Percentiles rank a stretch among this genome's conserved stretches.
These are phyloP conservation scores for Xylaria curta DNA, from an alignment of 495 filamentous ascomycete genomes.

Conservation along the genomic window DNA sequence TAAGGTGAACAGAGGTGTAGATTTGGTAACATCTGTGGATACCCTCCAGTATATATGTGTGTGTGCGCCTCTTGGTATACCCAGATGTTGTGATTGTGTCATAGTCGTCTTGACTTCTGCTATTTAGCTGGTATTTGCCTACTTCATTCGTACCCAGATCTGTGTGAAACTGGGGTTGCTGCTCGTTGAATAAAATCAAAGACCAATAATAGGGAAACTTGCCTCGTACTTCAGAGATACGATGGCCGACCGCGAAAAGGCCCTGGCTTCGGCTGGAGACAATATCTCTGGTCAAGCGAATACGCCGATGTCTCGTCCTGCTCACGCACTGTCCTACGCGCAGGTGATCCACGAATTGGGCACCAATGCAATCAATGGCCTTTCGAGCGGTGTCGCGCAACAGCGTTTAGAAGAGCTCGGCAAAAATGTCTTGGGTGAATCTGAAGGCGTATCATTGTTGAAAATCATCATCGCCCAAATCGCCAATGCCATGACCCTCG, in stretches of 20 bases:
- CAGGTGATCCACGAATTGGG: conserved; percentile 63
- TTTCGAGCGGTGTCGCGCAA: conserved; percentile 62
- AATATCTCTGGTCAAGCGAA: conserved; percentile 63
- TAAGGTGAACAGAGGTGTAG: neutral
- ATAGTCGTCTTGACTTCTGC: neutral
- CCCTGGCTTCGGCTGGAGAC: conserved; percentile 30
- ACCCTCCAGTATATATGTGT: neutral
- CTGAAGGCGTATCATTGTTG: conserved; percentile 66
- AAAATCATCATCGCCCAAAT: conserved; percentile 70
- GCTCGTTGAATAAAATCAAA: neutral
- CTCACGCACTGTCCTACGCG: conserved; percentile 65
- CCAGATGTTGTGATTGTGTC: neutral
- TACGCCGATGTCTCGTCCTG: conserved; percentile 61
- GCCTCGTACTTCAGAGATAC: neutral
- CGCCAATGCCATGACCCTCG: conserved; percentile 62
- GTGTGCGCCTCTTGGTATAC: neutral
- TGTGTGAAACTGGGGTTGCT: neutral
- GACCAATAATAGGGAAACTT: conserved; percentile 10
- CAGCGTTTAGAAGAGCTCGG: conserved; percentile 63
- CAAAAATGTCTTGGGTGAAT: conserved; percentile 66
- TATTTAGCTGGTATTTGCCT: neutral
- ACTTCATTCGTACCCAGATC: neutral
- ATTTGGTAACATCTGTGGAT: neutral
- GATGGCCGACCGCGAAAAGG: conserved; percentile 10
- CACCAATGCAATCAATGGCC: conserved; percentile 63